A percentile compares a stretch with the other conserved stretches of the same genome.
Conservation (phyloP, 129 eudicot species). For the Solidago caesia region DNA sequence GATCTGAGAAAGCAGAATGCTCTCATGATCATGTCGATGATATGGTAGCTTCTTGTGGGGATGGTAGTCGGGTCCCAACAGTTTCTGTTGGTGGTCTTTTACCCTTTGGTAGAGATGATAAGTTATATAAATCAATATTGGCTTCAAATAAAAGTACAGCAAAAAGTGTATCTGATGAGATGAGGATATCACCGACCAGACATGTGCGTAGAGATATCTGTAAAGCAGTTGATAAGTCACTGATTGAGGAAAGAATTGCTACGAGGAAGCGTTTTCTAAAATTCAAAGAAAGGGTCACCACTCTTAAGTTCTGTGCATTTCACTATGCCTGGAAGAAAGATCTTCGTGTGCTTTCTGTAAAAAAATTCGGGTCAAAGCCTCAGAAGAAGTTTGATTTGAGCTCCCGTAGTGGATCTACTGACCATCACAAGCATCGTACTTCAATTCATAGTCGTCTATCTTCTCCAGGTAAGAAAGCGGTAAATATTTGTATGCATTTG, state of each 20-base stretch:
- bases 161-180: slow-evolving; percentile 41
- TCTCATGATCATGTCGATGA: slow-evolving; percentile 27
- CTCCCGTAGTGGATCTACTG: slow-evolving; percentile 33
- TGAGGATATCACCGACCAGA: slow-evolving; percentile 47
- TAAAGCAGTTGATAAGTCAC: slow-evolving; percentile 17
- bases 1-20: slow-evolving; percentile 32
- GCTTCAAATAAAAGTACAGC: slow-evolving; percentile 61
- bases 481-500: neutral
- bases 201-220: slow-evolving; percentile 19
- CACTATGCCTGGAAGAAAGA: slow-evolving; percentile 87
- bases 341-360: slow-evolving; percentile 53
- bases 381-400: slow-evolving; percentile 68
- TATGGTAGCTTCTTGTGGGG: slow-evolving; percentile 6
- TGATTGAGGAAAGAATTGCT: slow-evolving; percentile 43
- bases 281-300: slow-evolving; percentile 65
- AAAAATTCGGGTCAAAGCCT: slow-evolving; percentile 50
- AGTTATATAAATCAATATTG: slow-evolving; percentile 32
- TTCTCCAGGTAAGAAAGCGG: slow-evolving; percentile 57
- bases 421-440: slow-evolving; percentile 60
- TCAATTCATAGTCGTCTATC: slow-evolving; percentile 53
- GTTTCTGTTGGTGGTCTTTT: slow-evolving; percentile 8
- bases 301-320: slow-evolving; percentile 61
- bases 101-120: slow-evolving; percentile 20
- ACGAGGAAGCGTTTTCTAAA: slow-evolving; percentile 51
- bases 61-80: slow-evolving; percentile 24